These are phyloP conservation scores for Diplodia sapinea DNA, from an alignment of 2,329 filamentous ascomycete species.

Conservation along the genomic window DNA sequence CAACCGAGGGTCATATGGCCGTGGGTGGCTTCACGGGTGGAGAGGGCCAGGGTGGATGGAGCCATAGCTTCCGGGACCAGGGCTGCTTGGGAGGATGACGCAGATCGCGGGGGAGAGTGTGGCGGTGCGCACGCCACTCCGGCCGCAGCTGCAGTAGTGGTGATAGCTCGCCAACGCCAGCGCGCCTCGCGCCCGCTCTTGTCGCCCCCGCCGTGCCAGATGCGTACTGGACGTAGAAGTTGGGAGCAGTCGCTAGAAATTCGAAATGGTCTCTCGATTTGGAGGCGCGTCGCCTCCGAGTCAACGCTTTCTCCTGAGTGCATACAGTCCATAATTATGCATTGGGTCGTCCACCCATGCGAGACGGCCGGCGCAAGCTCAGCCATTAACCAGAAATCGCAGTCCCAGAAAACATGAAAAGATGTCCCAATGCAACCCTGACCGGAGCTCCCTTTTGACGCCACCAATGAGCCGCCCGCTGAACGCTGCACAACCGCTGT, in stretches of 20 bases:
- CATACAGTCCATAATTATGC: slow-evolving; percentile 19
- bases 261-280: slow-evolving; percentile 9
- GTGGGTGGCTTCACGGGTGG: slow-evolving; percentile 12
- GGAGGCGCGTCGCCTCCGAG: neutral
- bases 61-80: slow-evolving; percentile 7
- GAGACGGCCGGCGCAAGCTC: slow-evolving; percentile 13
- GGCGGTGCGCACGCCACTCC: slow-evolving; percentile 2
- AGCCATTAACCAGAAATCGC: slow-evolving; percentile 11
- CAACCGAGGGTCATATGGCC: slow-evolving; percentile 18
- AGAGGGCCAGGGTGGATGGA: slow-evolving; percentile 6
- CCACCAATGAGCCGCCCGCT: slow-evolving; percentile 30
- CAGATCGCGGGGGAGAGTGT: slow-evolving; percentile 20
- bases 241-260: neutral
- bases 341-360: neutral
- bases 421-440: slow-evolving; percentile 13
- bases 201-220: neutral
- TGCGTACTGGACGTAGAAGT: neutral
- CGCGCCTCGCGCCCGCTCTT: neutral
- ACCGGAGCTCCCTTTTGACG: slow-evolving; percentile 23
- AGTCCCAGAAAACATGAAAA: slow-evolving; percentile 26
- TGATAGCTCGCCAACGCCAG: neutral
- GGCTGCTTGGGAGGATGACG: slow-evolving; percentile 17
- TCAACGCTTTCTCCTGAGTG: slow-evolving; percentile 3
- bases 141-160: neutral
- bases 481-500: slow-evolving; percentile 25